Base-by-base conservation (phyloP, 2,329 filamentous ascomycete genomes). In the Monosporascus sp. region DNA sequence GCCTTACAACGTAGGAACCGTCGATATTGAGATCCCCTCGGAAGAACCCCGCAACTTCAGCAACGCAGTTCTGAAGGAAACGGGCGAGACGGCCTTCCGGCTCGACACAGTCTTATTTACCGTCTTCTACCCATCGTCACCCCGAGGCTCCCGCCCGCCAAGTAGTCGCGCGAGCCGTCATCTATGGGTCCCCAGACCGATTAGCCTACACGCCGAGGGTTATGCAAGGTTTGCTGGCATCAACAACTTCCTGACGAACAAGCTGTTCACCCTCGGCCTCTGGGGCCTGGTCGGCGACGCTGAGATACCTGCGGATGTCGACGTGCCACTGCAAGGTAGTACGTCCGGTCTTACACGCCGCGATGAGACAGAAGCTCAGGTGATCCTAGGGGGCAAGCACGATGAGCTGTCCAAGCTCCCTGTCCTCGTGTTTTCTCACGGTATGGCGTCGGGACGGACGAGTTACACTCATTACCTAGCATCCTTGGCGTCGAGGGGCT, bases 381-480 rank as follows among this genome's bases (percentile, higher is more conserved):
- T 67, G 27, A 58, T 65, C 11, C 42, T 61, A 42, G 53, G 52
- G 5, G 52, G 54, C 9, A 54, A 62, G 6, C 48, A 51, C 18
- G 50, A 57, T 18, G 60, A 60, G 0, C 14, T 7, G 42, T 17
- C 24, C 14, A 46, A 46, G 42, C 69, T 75, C 27, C 75, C 77
- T 8, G 67, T 80, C 54, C 64, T 80, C 54, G 64, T 80, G 57
- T 79, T 81, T 60, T 79, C 77, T 5, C 78, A 81, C 56, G 78
- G 78, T 44, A 76, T 76, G 63, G 76, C 75, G 24, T 74, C 72
- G 42, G 76, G 73, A 0, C 65, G 77, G 22, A 78, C 75, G 1
- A 76, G 79, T 60, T 81, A 81, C 63, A 78, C 76, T 0, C 69
- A 78, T 61, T 80, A 74, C 58, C 68, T 77, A 17, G 75, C 75